Percentiles rank a stretch among this genome's conserved stretches.
These are phyloP conservation scores for Dioscorea dumetorum DNA, from an alignment of 106 monocot genomes.

Conservation along the genomic window DNA sequence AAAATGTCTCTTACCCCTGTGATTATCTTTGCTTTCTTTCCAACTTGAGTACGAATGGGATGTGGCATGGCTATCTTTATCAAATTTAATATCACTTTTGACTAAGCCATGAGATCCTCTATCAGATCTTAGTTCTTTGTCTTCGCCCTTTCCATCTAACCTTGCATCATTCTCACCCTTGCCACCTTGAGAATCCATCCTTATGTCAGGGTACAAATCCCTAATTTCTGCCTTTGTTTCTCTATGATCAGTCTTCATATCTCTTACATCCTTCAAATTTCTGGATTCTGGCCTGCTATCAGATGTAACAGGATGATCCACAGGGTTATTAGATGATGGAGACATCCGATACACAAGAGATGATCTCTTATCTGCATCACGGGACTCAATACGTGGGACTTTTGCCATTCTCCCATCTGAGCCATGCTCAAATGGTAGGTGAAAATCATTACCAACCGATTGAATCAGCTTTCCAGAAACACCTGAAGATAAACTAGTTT, in stretches of 20 bases:
- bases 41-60: slow-evolving; percentile 27
- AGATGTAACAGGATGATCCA: slow-evolving; percentile 35
- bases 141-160: slow-evolving; percentile 32
- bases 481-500: slow-evolving; percentile 31
- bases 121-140: slow-evolving; percentile 35
- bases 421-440: slow-evolving; percentile 42
- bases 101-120: slow-evolving; percentile 11
- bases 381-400: slow-evolving; percentile 60
- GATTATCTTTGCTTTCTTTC: slow-evolving; percentile 62
- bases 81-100: slow-evolving; percentile 28
- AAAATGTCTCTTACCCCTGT: slow-evolving; percentile 38
- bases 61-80: slow-evolving; percentile 21
- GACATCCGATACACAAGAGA: slow-evolving; percentile 31
- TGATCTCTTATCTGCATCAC: slow-evolving; percentile 64
- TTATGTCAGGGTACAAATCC: slow-evolving; percentile 33
- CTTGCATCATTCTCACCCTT: slow-evolving; percentile 36
- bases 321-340: slow-evolving; percentile 24
- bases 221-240: slow-evolving; percentile 49
- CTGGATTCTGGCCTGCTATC: slow-evolving; percentile 47
- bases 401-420: slow-evolving; percentile 64
- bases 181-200: slow-evolving; percentile 35
- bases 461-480: slow-evolving; percentile 38
- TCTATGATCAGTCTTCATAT: slow-evolving; percentile 43
- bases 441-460: slow-evolving; percentile 42
- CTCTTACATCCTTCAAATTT: slow-evolving; percentile 46